Conservation (phyloP, 352 stramenopile genomes). For the Vaucheria bursata region DNA sequence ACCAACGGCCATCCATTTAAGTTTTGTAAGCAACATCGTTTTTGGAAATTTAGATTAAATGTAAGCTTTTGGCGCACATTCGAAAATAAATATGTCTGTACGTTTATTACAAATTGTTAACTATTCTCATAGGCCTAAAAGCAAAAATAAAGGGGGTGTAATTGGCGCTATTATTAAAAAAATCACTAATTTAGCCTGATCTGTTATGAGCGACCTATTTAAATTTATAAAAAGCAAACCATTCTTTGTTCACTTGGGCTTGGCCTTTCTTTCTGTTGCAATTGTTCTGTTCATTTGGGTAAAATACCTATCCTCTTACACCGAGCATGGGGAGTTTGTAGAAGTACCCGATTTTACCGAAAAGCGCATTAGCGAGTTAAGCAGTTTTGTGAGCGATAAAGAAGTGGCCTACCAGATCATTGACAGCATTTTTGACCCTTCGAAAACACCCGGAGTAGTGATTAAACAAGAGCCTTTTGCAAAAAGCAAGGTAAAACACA, state of each 20-base stretch:
- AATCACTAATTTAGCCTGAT: no score
- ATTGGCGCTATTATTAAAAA: no score
- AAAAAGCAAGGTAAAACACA: constrained; percentile 4
- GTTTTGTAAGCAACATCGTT: no score
- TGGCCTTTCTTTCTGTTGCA: neutral
- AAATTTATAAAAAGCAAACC: neutral
- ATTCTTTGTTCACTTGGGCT: neutral
- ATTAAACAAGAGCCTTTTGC: neutral
- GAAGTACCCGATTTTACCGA: neutral
- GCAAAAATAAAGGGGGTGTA: no score
- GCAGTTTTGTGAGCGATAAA: neutral
- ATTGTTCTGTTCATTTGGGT: neutral
- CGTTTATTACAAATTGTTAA: no score
- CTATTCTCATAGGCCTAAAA: no score
- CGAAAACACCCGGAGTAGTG: neutral
- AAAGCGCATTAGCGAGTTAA: neutral
- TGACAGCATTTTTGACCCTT: neutral
- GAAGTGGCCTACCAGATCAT: neutral
- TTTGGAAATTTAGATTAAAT: no score
- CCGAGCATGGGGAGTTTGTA: neutral
- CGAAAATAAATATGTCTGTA: no score
- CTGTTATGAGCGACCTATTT: neutral
- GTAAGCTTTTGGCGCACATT: no score
- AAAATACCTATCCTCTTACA: neutral
- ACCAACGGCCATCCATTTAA: no score